Evolutionary conservation across 1,284 basidiomycete genomes (phyloP).

Genomic region (Malassezia equina): DNA sequence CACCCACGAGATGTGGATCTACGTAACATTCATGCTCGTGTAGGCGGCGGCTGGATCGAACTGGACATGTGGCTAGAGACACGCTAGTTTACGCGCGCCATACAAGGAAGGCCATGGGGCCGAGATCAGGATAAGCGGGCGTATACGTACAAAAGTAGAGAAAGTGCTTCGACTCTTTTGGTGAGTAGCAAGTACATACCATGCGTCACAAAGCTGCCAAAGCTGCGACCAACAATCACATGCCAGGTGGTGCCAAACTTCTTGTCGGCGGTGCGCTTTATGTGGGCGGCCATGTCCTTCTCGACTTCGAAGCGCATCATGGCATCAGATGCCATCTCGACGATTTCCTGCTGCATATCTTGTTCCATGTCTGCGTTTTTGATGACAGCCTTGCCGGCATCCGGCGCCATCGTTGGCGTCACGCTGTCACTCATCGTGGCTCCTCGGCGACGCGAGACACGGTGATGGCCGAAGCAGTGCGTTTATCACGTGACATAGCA

Average conservation of each 20-base stretch:
- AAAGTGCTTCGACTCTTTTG: constrained; percentile 42
- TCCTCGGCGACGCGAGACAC: background rate
- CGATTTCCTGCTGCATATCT: constrained; percentile 85
- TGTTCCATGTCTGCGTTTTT: constrained; percentile 96
- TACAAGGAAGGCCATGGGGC: constrained; percentile 43
- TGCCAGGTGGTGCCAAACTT: constrained; percentile 90
- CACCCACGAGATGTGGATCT: constrained; percentile 6
- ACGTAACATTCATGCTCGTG: constrained; percentile 31
- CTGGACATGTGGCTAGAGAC: constrained; percentile 60
- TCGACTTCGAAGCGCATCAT: constrained; percentile 85
- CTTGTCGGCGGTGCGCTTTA: constrained; percentile 95
- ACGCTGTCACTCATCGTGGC: background rate
- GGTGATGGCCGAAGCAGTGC: background rate
- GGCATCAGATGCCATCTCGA: constrained; percentile 73
- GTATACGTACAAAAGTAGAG: constrained; percentile 46
- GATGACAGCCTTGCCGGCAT: constrained; percentile 59
- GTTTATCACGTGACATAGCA: background rate
- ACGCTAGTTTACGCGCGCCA: constrained; percentile 35
- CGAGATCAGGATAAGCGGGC: constrained; percentile 29
- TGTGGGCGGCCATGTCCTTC: constrained; percentile 88
- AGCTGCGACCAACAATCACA: constrained; percentile 88
- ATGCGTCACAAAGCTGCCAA: constrained; percentile 87
- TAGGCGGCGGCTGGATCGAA: constrained; percentile 65
- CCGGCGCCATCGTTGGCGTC: background rate
- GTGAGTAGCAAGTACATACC: constrained; percentile 55